phyloP scores from a whole-genome alignment of 306 rosid species.

The Lotus japonicus region DNA sequence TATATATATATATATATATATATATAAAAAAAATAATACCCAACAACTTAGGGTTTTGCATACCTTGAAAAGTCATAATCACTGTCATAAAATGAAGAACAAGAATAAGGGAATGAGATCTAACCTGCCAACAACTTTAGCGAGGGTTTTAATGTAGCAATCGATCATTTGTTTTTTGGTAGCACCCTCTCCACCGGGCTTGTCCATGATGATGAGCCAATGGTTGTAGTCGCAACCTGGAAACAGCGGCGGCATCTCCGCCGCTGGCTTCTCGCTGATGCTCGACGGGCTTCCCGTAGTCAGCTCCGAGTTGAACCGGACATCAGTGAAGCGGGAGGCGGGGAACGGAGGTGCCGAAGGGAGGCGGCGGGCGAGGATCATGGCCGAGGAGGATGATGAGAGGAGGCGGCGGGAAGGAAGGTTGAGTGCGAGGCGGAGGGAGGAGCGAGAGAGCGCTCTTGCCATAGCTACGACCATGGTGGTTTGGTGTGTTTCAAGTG shows the following conservation, averaged over 20 bases:
- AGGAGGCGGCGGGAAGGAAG: conserved; percentile 38
- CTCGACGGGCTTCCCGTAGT: conserved; percentile 38
- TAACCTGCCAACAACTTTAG: conserved; percentile 62
- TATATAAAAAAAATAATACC: too few species aligned
- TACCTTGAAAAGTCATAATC: too few species aligned
- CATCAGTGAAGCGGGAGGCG: conserved; percentile 25
- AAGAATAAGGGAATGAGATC: neutral
- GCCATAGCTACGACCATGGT: conserved; percentile 27
- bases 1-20: too few species aligned
- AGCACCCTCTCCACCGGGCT: conserved; percentile 77
- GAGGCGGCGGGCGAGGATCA: conserved; percentile 34
- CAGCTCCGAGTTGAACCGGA: conserved; percentile 55
- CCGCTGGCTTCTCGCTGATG: conserved; percentile 60
- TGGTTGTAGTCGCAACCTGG: conserved; percentile 84
- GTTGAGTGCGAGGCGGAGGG: conserved; percentile 27
- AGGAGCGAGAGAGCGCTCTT: conserved; percentile 29
- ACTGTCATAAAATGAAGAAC: too few species aligned
- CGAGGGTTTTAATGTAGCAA: conserved; percentile 61
- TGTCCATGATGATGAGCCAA: conserved; percentile 79
- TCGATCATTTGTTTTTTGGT: conserved; percentile 73
- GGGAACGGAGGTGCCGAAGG: conserved; percentile 27
- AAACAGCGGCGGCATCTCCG: conserved; percentile 76
- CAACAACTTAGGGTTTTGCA: too few species aligned
- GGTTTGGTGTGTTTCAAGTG: too few species aligned
- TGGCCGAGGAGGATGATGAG: neutral